These are phyloP conservation scores for Zygotorulaspora sp. DNA, from an alignment of 805 yeast species.

Conservation along the genomic window DNA sequence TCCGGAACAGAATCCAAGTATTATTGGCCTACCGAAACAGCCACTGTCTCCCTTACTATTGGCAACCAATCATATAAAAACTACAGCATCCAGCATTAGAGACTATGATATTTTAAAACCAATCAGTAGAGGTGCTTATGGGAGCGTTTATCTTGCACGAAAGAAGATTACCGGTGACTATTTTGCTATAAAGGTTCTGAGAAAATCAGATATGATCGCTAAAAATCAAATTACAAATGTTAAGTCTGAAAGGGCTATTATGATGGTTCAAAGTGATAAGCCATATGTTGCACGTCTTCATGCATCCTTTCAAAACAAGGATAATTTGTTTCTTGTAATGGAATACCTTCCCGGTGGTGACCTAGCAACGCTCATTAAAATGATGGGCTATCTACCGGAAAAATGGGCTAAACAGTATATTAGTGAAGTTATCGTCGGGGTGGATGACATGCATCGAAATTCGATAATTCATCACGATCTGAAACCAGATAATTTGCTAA, in stretches of 20 bases:
- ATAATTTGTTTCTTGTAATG: constrained; percentile 88
- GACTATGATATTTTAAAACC: constrained; percentile 92
- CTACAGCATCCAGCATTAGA: constrained; percentile 65
- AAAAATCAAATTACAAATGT: constrained; percentile 95
- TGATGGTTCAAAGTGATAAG: constrained; percentile 93
- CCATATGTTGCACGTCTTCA: constrained; percentile 89
- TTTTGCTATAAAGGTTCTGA: constrained; percentile 88
- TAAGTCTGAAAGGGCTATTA: constrained; percentile 91
- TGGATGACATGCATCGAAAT: constrained; percentile 78
- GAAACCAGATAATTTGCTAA: constrained; percentile 89
- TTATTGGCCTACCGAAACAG: constrained; percentile 40
- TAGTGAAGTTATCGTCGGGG: constrained; percentile 88
- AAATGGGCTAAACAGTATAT: constrained; percentile 82
- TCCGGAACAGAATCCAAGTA: constrained; percentile 32
- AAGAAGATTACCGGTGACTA: constrained; percentile 87
- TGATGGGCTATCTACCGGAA: constrained; percentile 77
- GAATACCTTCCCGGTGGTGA: constrained; percentile 97
- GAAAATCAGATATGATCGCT: constrained; percentile 92
- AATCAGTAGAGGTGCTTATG: constrained; percentile 95
- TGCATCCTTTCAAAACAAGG: constrained; percentile 83
- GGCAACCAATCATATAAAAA: constrained; percentile 52
- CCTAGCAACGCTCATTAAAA: constrained; percentile 76
- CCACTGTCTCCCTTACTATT: constrained; percentile 79
- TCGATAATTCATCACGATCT: constrained; percentile 94
- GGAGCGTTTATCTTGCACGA: constrained; percentile 84